These are phyloP conservation scores for Thalassiosira exigua DNA, from an alignment of 352 stramenopile genomes.

Conservation along the genomic window DNA sequence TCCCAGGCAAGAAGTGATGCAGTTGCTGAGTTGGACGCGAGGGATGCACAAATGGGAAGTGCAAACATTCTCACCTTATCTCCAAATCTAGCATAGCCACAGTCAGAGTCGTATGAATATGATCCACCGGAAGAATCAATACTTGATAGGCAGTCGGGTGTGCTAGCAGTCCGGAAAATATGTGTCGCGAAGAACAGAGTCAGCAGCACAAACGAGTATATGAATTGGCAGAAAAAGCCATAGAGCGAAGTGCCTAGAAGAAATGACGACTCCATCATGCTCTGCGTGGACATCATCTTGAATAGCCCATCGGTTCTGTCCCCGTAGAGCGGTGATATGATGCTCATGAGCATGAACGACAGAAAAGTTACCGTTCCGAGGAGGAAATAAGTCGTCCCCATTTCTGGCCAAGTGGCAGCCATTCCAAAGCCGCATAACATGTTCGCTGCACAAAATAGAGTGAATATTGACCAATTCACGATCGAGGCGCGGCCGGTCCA, in stretches of 20 bases:
- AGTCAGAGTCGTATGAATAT: neutral
- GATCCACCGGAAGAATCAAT: too few relatives aligned
- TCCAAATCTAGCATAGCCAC: constrained; percentile 20
- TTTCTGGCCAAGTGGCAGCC: neutral
- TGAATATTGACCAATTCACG: constrained; percentile 39
- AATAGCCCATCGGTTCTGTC: constrained; percentile 55
- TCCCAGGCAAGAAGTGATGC: too few relatives aligned
- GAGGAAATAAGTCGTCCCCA: constrained; percentile 14
- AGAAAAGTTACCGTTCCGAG: constrained; percentile 35
- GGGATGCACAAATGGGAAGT: too few relatives aligned
- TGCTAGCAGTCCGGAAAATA: neutral
- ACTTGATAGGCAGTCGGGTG: too few relatives aligned
- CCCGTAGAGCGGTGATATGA: constrained; percentile 61
- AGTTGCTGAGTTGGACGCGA: too few relatives aligned
- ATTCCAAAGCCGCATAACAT: constrained; percentile 45
- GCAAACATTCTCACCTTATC: constrained; percentile 1
- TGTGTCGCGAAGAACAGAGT: constrained; percentile 45
- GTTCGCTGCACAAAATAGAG: constrained; percentile 26
- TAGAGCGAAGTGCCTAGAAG: constrained; percentile 54
- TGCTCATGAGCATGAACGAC: constrained; percentile 50
- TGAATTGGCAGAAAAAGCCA: constrained; percentile 50
- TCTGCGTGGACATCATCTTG: constrained; percentile 62
- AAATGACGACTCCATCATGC: constrained; percentile 56
- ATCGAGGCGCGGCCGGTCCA: constrained; percentile 45
- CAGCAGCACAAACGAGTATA: constrained; percentile 57